Percentiles rank a stretch among this genome's conserved stretches.
Evolutionary conservation across 768 basidiomycete genomes (phyloP).

Genomic region (Rhizopogon salebrosus): DNA sequence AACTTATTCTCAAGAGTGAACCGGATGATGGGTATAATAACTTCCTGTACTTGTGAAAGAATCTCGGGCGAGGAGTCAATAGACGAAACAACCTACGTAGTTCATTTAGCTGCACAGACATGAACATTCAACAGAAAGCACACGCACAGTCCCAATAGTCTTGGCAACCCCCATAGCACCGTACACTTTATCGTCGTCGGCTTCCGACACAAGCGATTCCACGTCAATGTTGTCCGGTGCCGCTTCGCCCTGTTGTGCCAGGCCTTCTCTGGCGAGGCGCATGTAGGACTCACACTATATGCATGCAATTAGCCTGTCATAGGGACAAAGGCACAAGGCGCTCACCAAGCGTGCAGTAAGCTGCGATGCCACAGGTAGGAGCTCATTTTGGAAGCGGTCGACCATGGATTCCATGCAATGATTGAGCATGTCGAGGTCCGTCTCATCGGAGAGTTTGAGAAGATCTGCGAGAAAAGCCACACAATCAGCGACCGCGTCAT

Average conservation of each 20-base stretch:
- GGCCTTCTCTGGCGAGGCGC: constrained; percentile 68
- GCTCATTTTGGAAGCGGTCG: constrained; percentile 76
- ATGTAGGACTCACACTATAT: constrained; percentile 82
- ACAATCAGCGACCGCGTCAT: background rate
- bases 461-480: constrained; percentile 45
- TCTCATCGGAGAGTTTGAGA: constrained; percentile 88
- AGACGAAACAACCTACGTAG: constrained; percentile 65
- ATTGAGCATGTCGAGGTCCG: constrained; percentile 82
- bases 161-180: constrained; percentile 85
- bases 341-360: constrained; percentile 72
- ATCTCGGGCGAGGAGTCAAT: constrained; percentile 73
- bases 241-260: constrained; percentile 46
- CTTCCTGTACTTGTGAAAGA: constrained; percentile 73
- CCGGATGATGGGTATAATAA: constrained; percentile 71
- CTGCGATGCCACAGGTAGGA: constrained; percentile 81
- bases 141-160: constrained; percentile 71
- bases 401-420: constrained; percentile 84
- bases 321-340: constrained; percentile 2
- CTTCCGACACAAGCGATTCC: constrained; percentile 48
- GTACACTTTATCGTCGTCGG: constrained; percentile 71
- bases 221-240: constrained; percentile 46
- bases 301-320: background rate
- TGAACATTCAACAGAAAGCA: background rate
- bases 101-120: background rate
- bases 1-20: constrained; percentile 75